Conservation (phyloP, 495 filamentous ascomycete genomes). For the Penicillium waksmanii region DNA sequence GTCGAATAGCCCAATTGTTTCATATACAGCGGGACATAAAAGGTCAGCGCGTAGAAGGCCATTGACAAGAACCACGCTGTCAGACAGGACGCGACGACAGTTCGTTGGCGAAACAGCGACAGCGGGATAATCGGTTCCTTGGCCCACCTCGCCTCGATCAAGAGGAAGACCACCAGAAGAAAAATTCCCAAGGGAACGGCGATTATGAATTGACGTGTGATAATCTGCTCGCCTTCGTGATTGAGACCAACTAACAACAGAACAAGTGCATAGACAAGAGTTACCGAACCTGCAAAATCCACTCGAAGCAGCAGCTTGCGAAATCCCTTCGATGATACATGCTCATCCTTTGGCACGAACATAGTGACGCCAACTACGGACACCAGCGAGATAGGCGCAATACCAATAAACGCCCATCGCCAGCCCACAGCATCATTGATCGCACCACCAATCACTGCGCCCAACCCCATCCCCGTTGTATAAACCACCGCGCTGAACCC, state of each 20-base stretch:
- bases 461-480: slow-evolving; percentile 20
- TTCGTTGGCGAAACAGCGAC: slow-evolving; percentile 16
- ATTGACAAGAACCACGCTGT: slow-evolving; percentile 26
- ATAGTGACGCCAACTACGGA: slow-evolving; percentile 12
- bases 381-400: slow-evolving; percentile 18
- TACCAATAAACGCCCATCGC: slow-evolving; percentile 24
- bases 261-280: slow-evolving; percentile 18
- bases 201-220: too few relatives aligned
- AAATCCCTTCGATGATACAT: not conserved
- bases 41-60: slow-evolving; percentile 16
- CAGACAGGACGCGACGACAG: slow-evolving; percentile 19
- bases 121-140: slow-evolving; percentile 23
- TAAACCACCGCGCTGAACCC: slow-evolving; percentile 16
- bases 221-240: slow-evolving; percentile 9
- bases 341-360: slow-evolving; percentile 12
- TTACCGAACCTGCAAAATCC: slow-evolving; percentile 18
- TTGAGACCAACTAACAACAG: slow-evolving; percentile 19
- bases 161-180: slow-evolving; percentile 11
- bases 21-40: slow-evolving; percentile 22
- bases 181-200: slow-evolving; percentile 6
- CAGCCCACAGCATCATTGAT: slow-evolving; percentile 19
- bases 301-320: slow-evolving; percentile 14
- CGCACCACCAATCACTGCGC: slow-evolving; percentile 17
- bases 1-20: slow-evolving; percentile 18
- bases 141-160: slow-evolving; percentile 18